phyloP scores from a whole-genome alignment of 2,329 filamentous ascomycete genomes.

The Periconia macrospinosa region DNA sequence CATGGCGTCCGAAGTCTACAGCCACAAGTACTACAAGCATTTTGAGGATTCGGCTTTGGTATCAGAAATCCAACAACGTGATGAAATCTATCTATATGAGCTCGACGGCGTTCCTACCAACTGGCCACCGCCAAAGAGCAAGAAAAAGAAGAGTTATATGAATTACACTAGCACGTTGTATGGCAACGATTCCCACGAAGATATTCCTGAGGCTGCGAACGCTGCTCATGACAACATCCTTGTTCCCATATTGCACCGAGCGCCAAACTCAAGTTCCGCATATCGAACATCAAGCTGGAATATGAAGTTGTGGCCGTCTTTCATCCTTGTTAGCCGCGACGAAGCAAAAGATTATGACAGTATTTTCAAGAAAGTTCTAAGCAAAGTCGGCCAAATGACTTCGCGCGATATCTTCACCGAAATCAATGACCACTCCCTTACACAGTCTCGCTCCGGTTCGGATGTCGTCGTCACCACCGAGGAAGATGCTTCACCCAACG shows the following conservation, averaged over 20 bases:
- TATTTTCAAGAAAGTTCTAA: constrained; percentile 79
- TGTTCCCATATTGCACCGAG: constrained; percentile 72
- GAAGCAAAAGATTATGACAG: constrained; percentile 70
- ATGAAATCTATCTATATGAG: constrained; percentile 74
- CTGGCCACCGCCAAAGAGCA: constrained; percentile 62
- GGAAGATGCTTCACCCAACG: constrained; percentile 66
- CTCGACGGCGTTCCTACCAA: constrained; percentile 80
- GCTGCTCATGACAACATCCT: constrained; percentile 66
- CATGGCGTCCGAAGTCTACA: constrained; percentile 83
- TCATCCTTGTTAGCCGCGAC: constrained; percentile 73
- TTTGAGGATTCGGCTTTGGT: constrained; percentile 69
- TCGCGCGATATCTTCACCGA: constrained; percentile 67
- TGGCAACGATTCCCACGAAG: constrained; percentile 47
- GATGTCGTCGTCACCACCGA: constrained; percentile 70
- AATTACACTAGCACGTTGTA: constrained; percentile 38
- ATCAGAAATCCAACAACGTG: constrained; percentile 67
- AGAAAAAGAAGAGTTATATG: constrained; percentile 41
- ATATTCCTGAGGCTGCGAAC: constrained; percentile 59
- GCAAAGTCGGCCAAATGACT: constrained; percentile 74
- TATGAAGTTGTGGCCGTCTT: constrained; percentile 57
- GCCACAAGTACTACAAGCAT: constrained; percentile 81
- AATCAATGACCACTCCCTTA: constrained; percentile 53
- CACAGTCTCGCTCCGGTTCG: constrained; percentile 58
- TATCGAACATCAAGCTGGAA: constrained; percentile 39
- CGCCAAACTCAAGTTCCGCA: constrained; percentile 31